Evolutionary conservation across 441 rosid species (phyloP).

Genomic region (Omphalea diandra): DNA sequence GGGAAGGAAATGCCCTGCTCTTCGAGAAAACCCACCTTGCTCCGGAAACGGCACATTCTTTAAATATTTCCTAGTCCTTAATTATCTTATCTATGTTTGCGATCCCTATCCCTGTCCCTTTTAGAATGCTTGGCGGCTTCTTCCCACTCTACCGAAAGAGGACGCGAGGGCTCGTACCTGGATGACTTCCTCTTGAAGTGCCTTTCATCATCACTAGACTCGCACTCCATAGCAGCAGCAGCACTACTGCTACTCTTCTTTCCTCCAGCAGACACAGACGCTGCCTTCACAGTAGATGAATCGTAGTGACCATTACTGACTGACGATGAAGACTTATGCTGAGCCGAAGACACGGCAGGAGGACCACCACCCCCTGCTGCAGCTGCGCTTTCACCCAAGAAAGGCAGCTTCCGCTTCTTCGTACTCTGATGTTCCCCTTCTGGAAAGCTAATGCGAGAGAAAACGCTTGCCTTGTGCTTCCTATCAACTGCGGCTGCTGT

Average conservation of each 20-base stretch:
- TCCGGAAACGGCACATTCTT: too few species aligned
- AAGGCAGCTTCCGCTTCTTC: conserved; percentile 49
- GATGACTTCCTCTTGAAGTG: conserved; percentile 94
- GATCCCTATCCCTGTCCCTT: conserved; percentile 35
- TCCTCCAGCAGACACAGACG: conserved; percentile 17
- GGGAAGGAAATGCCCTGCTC: too few species aligned
- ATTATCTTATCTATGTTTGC: conserved; percentile 34
- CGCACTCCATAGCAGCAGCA: conserved; percentile 51
- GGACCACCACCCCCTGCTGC: neutral
- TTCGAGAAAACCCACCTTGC: too few species aligned
- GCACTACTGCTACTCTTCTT: conserved; percentile 35
- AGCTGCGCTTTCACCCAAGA: conserved; percentile 10
- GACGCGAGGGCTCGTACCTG: conserved; percentile 71
- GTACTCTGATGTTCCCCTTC: conserved; percentile 53
- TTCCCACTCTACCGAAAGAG: conserved; percentile 44
- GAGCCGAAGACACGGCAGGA: conserved; percentile 4
- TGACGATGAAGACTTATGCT: conserved; percentile 22
- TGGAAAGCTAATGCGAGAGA: conserved; percentile 93
- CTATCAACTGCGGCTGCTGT: conserved; percentile 40
- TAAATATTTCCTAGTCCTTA: too few species aligned
- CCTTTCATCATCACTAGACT: conserved; percentile 86
- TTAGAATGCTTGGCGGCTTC: conserved; percentile 42
- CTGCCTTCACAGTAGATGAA: conserved; percentile 34
- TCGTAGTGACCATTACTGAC: conserved; percentile 37
- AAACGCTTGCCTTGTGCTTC: conserved; percentile 65